phyloP scores from a whole-genome alignment of 176 grass and related monocot genomes.

The Ensete ventricosum region DNA sequence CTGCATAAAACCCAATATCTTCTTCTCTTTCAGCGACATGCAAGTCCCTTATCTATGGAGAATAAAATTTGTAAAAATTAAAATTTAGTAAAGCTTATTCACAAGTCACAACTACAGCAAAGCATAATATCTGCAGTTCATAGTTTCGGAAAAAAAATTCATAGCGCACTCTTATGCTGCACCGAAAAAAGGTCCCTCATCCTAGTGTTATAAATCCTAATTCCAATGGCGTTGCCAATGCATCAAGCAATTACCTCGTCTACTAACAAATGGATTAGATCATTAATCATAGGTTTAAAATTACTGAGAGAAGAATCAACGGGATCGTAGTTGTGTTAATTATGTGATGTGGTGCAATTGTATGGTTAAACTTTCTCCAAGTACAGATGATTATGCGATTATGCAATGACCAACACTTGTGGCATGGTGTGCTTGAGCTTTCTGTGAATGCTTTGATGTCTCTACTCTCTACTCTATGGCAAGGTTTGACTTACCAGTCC shows the following conservation, averaged over 20 bases:
- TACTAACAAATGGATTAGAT: neutral
- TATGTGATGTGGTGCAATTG: neutral
- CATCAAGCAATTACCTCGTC: neutral
- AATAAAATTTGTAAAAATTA: constrained; percentile 4
- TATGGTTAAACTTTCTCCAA: too few species aligned
- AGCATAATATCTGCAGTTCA: neutral
- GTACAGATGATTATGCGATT: too few species aligned
- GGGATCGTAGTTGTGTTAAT: neutral
- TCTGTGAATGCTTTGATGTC: too few species aligned
- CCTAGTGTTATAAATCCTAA: neutral
- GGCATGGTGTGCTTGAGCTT: too few species aligned
- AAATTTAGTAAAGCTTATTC: neutral
- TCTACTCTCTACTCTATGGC: too few species aligned
- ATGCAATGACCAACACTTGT: too few species aligned
- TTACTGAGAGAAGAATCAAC: neutral
- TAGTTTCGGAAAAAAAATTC: neutral
- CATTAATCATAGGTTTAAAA: too few species aligned
- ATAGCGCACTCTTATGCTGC: neutral
- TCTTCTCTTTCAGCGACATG: constrained; percentile 73
- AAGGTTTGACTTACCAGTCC: too few species aligned
- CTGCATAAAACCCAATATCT: constrained; percentile 97
- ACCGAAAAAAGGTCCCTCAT: neutral
- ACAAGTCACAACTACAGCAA: constrained; percentile 2
- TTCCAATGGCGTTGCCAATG: neutral
- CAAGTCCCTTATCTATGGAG: constrained; percentile 77